phyloP scores from a whole-genome alignment of 345 rosid species.

The Syzygium oleosum region DNA sequence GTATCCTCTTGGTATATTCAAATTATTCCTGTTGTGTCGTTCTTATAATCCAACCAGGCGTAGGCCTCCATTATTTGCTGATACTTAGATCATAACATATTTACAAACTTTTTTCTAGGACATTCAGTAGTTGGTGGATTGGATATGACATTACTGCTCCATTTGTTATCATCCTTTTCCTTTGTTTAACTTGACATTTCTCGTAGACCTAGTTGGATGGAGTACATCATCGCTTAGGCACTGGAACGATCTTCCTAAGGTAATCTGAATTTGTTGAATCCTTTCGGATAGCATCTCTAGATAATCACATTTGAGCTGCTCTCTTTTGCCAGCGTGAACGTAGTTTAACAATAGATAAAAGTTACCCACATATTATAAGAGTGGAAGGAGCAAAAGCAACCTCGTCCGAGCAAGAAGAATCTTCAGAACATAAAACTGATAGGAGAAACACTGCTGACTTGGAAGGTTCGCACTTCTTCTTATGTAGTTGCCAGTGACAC shows the following conservation, averaged over 20 bases:
- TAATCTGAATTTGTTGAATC: slow-evolving; percentile 3
- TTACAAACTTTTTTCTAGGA: neutral
- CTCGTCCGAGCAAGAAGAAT: slow-evolving; percentile 19
- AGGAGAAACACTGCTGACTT: slow-evolving; percentile 21
- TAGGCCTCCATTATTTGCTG: neutral
- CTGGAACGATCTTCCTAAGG: slow-evolving; percentile 67
- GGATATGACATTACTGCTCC: neutral
- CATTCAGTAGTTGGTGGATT: neutral
- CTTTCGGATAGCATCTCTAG: neutral
- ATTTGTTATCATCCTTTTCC: neutral
- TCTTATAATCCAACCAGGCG: neutral
- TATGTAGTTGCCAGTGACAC: neutral
- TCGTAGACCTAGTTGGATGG: slow-evolving; percentile 81
- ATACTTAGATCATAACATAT: neutral
- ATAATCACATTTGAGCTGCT: neutral
- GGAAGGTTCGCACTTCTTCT: slow-evolving; percentile 49
- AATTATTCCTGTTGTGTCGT: neutral
- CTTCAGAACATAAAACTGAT: slow-evolving; percentile 10
- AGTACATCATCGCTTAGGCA: slow-evolving; percentile 78
- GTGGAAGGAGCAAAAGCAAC: slow-evolving; percentile 19
- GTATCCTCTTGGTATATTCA: slow-evolving; percentile 46
- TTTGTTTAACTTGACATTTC: slow-evolving; percentile 41
- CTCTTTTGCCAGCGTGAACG: slow-evolving; percentile 31
- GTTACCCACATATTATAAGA: slow-evolving; percentile 58
- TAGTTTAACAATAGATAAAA: slow-evolving; percentile 20